phyloP scores from a whole-genome alignment of 495 filamentous ascomycete species.

The Penicillium malachiteum region DNA sequence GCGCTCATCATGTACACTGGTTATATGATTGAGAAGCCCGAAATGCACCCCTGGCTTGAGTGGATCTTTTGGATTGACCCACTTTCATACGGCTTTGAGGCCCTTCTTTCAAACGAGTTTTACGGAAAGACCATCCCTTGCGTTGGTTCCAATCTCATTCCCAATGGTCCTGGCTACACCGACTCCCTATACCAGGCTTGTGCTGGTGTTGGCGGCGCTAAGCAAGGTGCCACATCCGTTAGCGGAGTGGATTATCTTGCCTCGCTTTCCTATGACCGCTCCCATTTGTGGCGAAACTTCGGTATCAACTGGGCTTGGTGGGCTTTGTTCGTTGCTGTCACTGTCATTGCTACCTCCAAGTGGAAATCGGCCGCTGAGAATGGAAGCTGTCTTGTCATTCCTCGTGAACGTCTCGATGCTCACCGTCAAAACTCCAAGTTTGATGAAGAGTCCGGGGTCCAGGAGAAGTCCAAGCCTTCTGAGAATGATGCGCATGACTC shows the following conservation, averaged over 20 bases:
- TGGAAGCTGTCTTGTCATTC: conserved; percentile 38
- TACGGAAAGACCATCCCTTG: conserved; percentile 49
- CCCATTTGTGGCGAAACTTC: conserved; percentile 49
- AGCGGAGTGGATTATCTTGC: conserved; percentile 50
- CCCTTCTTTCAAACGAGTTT: conserved; percentile 67
- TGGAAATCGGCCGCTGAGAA: conserved; percentile 36
- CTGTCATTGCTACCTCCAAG: conserved; percentile 34
- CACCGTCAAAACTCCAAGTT: conserved; percentile 7
- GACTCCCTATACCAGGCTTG: conserved; percentile 47
- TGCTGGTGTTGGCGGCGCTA: conserved; percentile 49
- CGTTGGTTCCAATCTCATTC: conserved; percentile 48
- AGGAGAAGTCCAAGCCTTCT: conserved; percentile 24
- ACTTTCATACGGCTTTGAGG: conserved; percentile 69
- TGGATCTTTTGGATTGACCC: conserved; percentile 78
- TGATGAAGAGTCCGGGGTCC: conserved; percentile 35
- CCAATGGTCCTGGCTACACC: conserved; percentile 30
- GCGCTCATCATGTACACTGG: conserved; percentile 57
- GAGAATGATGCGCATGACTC: conserved; percentile 10
- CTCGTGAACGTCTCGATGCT: conserved; percentile 35
- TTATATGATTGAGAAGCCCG: conserved; percentile 60
- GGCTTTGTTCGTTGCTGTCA: conserved; percentile 38
- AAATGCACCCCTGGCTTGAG: conserved; percentile 74
- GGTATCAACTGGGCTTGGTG: conserved; percentile 48
- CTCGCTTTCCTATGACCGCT: conserved; percentile 48
- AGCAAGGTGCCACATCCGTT: conserved; percentile 39